Percentiles rank a stretch among this genome's conserved stretches.
phyloP scores from a whole-genome alignment of 2,329 filamentous ascomycete species.

The Aphanocladium album region DNA sequence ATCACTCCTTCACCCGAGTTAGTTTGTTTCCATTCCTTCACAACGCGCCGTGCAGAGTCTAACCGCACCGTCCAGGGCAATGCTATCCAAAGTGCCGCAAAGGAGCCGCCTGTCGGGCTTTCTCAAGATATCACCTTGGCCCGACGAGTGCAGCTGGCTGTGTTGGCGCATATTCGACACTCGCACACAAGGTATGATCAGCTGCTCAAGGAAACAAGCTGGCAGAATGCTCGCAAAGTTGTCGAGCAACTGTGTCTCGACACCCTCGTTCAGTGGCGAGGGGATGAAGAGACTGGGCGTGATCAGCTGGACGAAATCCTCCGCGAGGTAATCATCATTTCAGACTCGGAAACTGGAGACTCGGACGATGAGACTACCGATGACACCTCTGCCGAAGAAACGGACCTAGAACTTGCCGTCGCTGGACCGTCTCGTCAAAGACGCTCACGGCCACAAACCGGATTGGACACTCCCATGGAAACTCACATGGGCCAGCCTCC shows the following conservation, averaged over 20 bases:
- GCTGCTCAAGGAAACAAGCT: conserved; percentile 53
- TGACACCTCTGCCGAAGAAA: conserved; percentile 23
- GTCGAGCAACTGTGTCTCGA: conserved; percentile 59
- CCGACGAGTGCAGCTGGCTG: conserved; percentile 59
- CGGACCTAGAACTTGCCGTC: conserved; percentile 4
- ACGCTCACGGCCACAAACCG: not conserved
- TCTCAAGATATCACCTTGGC: conserved; percentile 52
- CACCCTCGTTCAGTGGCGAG: conserved; percentile 65
- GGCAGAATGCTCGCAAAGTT: conserved; percentile 55
- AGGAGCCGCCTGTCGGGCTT: conserved; percentile 54
- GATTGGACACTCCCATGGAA: not conserved
- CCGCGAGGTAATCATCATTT: conserved; percentile 61
- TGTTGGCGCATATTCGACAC: conserved; percentile 62
- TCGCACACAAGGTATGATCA: conserved; percentile 62
- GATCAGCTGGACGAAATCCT: conserved; percentile 64
- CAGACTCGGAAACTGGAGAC: conserved; percentile 50
- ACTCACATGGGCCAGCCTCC: not conserved
- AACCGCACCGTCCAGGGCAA: conserved; percentile 36
- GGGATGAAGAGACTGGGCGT: conserved; percentile 63
- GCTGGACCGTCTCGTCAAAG: not conserved
- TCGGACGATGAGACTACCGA: conserved; percentile 32
- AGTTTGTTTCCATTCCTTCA: conserved; percentile 23
- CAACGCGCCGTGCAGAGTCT: not conserved
- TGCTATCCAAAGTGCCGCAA: conserved; percentile 45
- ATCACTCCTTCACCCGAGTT: conserved; percentile 60